Conservation (phyloP, 2,329 filamentous ascomycete species). For the Trichophyton equinum region DNA sequence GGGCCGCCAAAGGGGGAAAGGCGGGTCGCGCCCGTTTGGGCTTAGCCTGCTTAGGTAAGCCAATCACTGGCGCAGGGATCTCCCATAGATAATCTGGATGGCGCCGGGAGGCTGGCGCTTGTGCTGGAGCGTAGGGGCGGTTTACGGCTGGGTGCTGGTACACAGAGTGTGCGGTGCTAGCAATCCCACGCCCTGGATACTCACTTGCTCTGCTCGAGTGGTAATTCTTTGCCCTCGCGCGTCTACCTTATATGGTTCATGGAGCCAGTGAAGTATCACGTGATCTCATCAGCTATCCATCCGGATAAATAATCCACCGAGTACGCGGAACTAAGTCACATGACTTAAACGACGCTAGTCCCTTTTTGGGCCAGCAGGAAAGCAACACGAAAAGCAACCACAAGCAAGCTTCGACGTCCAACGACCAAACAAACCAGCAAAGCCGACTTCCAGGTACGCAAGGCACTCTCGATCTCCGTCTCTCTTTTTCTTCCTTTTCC, state of each 20-base stretch:
- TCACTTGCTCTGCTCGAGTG: too few relatives aligned
- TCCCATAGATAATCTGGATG: background rate
- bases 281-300: background rate
- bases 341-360: background rate
- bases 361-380: background rate
- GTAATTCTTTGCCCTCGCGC: too few relatives aligned
- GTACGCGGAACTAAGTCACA: background rate
- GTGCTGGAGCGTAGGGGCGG: too few relatives aligned
- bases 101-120: background rate
- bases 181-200: too few relatives aligned
- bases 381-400: background rate
- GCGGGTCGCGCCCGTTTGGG: slow-evolving; percentile 9
- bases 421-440: background rate
- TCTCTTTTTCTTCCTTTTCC: background rate
- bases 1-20: slow-evolving; percentile 9
- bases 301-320: background rate
- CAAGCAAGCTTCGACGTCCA: background rate
- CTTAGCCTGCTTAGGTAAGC: slow-evolving; percentile 6
- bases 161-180: too few relatives aligned
- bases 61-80: background rate
- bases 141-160: too few relatives aligned
- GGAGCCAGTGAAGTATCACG: background rate
- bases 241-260: background rate
- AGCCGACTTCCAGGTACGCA: background rate
- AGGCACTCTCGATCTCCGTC: background rate